Evolutionary conservation across 371 early-diverging fungal species (phyloP), one percentile per base, ranked within the genome.

Genomic region (Mortierella polycephala): DNA sequence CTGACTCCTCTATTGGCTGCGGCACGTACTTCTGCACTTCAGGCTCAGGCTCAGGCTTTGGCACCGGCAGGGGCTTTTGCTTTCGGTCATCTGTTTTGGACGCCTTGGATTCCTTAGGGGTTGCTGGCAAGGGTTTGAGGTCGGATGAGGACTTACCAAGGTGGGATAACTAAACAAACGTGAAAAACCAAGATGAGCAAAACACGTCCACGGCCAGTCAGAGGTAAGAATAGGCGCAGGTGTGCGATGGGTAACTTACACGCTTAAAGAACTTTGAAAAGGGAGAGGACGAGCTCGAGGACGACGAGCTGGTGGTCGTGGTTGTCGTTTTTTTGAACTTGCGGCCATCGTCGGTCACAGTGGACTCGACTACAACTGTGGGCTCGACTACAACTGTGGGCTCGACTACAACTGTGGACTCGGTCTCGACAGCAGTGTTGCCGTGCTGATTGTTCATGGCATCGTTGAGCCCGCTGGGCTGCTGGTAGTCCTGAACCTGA

Each of bases 251-350:
- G 37, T 39, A 37, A 71, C 76, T 63, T 71, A 76, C 76, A 50
- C 71, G 76, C 44, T 76, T 76, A 23, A 77, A 77, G 51, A 77
- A 61, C 60, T 71, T 72, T 49, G 72, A 68, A 10, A 79, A 64
- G 30, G 79, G 65, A 14, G 47, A 61, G 8, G 55, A n/a, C 18
- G 61, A 57, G n/a, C 23, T 10, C 20, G 62, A 20, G n/a, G 66
- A 66, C 9, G 76, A 77, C 21, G 72, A 67, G 5, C 30, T 30
- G 30, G 77, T 51, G 41, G 67, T 61, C 0, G 77, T 71, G 44
- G 77, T 77, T 10, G 69, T 79, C 13, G 79, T 79, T 53, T 79
- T 79, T 30, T 72, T 79, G 6, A 79, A 73, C 59, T 79, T 79
- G 51, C 79, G 79, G 13, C 79, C 79, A 65, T 65, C 41, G 7